Percentiles rank a stretch among this genome's conserved stretches.
phyloP scores from a whole-genome alignment of 768 basidiomycete genomes.

The Boletus patriciae region DNA sequence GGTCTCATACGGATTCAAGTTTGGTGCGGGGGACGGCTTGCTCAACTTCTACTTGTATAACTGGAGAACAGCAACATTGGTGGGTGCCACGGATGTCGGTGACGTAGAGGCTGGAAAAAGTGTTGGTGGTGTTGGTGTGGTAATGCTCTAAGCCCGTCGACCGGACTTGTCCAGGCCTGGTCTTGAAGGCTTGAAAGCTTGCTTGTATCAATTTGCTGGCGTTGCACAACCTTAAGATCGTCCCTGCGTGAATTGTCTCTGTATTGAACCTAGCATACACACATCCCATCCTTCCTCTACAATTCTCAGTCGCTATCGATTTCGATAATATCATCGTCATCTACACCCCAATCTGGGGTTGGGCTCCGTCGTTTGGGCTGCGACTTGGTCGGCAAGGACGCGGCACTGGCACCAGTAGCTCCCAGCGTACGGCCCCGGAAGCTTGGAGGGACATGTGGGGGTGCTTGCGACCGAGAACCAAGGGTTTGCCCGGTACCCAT shows the following conservation, averaged over 20 bases:
- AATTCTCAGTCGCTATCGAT: constrained; percentile 71
- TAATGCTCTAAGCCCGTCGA: constrained; percentile 70
- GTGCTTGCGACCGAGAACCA: constrained; percentile 33
- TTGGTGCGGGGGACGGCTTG: constrained; percentile 89
- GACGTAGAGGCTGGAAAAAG: constrained; percentile 65
- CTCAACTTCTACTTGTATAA: constrained; percentile 95
- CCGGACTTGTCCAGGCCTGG: neutral
- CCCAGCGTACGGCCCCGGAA: constrained; percentile 44
- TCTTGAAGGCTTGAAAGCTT: neutral
- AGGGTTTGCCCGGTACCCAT: constrained; percentile 53
- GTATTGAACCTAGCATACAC: constrained; percentile 13
- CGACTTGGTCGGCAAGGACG: constrained; percentile 47
- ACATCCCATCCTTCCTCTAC: neutral
- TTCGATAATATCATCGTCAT: constrained; percentile 80
- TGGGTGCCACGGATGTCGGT: constrained; percentile 61
- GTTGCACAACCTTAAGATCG: constrained; percentile 1
- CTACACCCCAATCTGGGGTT: constrained; percentile 82
- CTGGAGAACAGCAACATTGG: constrained; percentile 81
- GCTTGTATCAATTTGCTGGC: neutral
- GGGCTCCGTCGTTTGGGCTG: constrained; percentile 51
- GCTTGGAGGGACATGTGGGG: constrained; percentile 33
- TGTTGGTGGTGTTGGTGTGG: constrained; percentile 88
- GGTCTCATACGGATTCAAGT: constrained; percentile 48
- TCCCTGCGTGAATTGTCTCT: neutral
- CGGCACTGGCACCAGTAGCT: constrained; percentile 49